A percentile compares a stretch with the other conserved stretches of the same genome.
phyloP scores from a whole-genome alignment of 2,329 filamentous ascomycete genomes.

The Eutypa lata region DNA sequence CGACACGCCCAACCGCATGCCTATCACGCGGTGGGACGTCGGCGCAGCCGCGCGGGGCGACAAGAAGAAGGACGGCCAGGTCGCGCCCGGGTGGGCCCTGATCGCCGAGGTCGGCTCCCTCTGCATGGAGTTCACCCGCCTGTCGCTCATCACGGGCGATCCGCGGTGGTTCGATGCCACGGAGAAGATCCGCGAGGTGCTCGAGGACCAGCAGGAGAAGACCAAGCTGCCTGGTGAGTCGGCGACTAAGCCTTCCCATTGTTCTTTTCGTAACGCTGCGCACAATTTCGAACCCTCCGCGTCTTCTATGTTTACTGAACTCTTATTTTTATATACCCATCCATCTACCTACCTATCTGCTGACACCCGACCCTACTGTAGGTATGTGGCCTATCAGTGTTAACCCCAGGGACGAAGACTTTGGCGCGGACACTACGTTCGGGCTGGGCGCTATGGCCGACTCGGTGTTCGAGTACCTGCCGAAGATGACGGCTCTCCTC shows the following conservation, averaged over 20 bases:
- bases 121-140: conserved; percentile 31
- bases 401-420: conserved; percentile 52
- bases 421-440: conserved; percentile 28
- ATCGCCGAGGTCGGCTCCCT: conserved; percentile 29
- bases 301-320: no score
- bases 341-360: no score
- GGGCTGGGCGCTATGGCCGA: conserved; percentile 35
- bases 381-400: conserved; percentile 68
- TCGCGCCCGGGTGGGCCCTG: conserved; percentile 16
- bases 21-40: conserved; percentile 25
- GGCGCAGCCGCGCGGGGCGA: conserved; percentile 17
- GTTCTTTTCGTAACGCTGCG: no score
- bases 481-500: conserved; percentile 51
- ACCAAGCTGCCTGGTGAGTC: conserved; percentile 32
- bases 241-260: no score
- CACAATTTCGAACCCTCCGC: no score
- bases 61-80: no score
- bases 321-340: not conserved
- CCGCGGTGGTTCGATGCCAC: conserved; percentile 29
- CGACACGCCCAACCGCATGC: conserved; percentile 30
- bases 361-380: conserved; percentile 46
- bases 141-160: conserved; percentile 28
- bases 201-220: conserved; percentile 20
- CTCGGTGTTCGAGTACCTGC: conserved; percentile 48
- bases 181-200: conserved; percentile 23